phyloP scores from a whole-genome alignment of 176 grass and related monocot species.

The Phyllostachys edulis region DNA sequence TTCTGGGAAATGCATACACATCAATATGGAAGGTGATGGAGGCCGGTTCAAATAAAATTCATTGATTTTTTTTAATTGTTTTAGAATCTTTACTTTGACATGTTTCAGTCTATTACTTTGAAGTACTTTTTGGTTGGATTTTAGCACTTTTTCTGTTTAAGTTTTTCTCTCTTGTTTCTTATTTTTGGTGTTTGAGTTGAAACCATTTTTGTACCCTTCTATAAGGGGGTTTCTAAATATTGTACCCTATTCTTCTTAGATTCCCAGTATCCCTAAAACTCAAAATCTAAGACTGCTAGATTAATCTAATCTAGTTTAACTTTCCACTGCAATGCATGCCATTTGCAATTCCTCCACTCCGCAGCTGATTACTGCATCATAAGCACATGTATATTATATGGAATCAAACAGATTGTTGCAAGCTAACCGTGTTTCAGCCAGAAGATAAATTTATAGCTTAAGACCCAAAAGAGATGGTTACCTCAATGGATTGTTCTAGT shows the following conservation, averaged over 20 bases:
- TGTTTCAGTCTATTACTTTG: background rate
- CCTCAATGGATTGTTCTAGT: slow-evolving; percentile 76
- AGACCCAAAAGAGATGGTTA: slow-evolving; percentile 10
- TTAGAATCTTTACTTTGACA: background rate
- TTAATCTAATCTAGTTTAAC: background rate
- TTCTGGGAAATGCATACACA: background rate
- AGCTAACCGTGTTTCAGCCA: background rate
- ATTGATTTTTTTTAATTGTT: background rate
- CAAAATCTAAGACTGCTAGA: background rate
- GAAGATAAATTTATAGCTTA: background rate
- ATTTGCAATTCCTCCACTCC: background rate
- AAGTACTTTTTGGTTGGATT: background rate
- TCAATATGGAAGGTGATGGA: background rate
- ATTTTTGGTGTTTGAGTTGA: background rate
- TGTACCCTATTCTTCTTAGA: background rate
- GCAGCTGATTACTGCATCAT: background rate
- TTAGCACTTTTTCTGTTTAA: background rate
- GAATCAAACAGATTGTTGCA: background rate
- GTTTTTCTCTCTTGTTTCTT: background rate
- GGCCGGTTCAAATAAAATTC: background rate
- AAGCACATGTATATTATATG: background rate
- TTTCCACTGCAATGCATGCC: background rate
- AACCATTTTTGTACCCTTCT: background rate
- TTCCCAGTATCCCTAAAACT: background rate
- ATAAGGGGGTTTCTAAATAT: background rate